Evolutionary conservation across 2,329 filamentous ascomycete species (phyloP).

Genomic region (Didymosphaeria variabile): DNA sequence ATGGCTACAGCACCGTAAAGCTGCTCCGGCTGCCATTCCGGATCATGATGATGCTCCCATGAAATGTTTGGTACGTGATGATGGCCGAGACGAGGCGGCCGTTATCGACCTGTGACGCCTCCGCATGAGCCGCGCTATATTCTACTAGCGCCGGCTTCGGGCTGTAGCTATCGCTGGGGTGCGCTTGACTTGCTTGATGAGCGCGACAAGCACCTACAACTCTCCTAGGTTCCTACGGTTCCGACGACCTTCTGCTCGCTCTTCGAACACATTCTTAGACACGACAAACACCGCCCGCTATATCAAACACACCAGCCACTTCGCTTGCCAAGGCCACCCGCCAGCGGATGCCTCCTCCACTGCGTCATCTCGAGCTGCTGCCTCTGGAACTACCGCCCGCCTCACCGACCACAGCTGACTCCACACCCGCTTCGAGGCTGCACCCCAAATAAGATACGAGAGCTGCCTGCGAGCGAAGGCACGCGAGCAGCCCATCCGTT

Average conservation of each 20-base stretch:
- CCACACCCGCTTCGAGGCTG: conserved; percentile 35
- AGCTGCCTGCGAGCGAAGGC: conserved; percentile 27
- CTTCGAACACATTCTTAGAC: background rate
- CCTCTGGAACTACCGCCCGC: conserved; percentile 38
- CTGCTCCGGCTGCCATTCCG: background rate
- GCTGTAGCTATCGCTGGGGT: conserved; percentile 1
- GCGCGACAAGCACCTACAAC: background rate
- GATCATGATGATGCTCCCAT: background rate
- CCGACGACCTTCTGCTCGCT: background rate
- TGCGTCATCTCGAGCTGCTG: conserved; percentile 44
- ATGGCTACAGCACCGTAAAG: background rate
- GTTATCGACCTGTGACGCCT: background rate
- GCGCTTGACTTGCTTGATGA: background rate
- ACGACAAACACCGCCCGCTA: background rate
- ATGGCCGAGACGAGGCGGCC: background rate
- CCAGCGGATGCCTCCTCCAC: conserved; percentile 37
- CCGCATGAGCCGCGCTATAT: conserved; percentile 1
- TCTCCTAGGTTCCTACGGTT: background rate
- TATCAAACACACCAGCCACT: background rate
- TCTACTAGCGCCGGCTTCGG: conserved; percentile 1
- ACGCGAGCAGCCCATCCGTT: conserved; percentile 24
- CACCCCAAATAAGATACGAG: conserved; percentile 31
- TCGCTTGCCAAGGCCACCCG: conserved; percentile 18
- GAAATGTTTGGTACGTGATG: conserved; percentile 3
- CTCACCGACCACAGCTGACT: conserved; percentile 41